Evolutionary conservation across 2,329 filamentous ascomycete genomes (phyloP).

Genomic region (Aspergillus versicolor): DNA sequence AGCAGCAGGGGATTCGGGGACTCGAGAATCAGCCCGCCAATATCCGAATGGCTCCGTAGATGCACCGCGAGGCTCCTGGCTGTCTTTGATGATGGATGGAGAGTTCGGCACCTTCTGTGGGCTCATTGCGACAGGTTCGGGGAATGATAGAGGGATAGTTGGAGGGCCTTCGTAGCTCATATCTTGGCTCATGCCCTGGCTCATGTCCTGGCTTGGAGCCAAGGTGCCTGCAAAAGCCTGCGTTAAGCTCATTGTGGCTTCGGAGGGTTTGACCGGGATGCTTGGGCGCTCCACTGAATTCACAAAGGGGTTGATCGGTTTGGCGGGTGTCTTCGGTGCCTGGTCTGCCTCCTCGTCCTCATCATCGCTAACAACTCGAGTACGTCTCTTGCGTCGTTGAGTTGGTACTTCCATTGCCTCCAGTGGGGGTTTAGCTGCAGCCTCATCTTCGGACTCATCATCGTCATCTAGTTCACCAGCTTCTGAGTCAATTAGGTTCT

Average conservation of each 20-base stretch:
- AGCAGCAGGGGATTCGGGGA: conserved; percentile 37
- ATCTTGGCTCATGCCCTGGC: conserved; percentile 43
- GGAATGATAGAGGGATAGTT: conserved; percentile 46
- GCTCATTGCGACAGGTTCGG: conserved; percentile 57
- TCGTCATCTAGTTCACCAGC: conserved; percentile 39
- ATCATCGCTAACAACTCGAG: conserved; percentile 65
- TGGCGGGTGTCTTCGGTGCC: conserved; percentile 34
- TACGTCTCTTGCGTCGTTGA: conserved; percentile 50
- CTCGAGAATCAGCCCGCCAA: conserved; percentile 31
- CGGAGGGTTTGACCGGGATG: conserved; percentile 64
- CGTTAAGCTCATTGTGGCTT: conserved; percentile 66
- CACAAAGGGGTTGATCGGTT: conserved; percentile 26
- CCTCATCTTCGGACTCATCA: conserved; percentile 39
- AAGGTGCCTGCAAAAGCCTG: conserved; percentile 91
- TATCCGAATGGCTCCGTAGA: conserved; percentile 47
- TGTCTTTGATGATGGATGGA: conserved; percentile 60
- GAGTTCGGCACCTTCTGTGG: conserved; percentile 62
- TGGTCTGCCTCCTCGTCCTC: conserved; percentile 60
- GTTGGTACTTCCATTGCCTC: conserved; percentile 50
- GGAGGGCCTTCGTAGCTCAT: no score
- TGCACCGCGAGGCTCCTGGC: conserved; percentile 49
- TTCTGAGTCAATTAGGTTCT: conserved; percentile 26
- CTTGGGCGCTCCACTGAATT: conserved; percentile 49
- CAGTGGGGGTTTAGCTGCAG: conserved; percentile 32
- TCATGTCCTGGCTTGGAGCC: conserved; percentile 58